Conservation (phyloP, 805 yeast genomes). For the Kuraishia hungarica region DNA sequence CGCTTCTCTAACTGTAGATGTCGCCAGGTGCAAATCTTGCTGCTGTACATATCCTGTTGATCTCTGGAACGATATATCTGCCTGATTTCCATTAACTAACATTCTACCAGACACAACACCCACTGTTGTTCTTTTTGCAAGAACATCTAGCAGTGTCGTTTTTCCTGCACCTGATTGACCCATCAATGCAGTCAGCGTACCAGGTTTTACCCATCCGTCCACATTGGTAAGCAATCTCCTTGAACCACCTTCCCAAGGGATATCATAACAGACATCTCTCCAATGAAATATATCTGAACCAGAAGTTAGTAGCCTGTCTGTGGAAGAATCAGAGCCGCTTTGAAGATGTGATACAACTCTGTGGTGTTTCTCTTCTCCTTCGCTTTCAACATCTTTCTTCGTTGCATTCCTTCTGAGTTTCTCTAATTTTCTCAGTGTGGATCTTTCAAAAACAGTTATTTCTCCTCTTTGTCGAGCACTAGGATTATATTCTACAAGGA, state of each 20-base stretch:
- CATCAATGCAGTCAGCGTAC: constrained; percentile 75
- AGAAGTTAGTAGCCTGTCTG: constrained; percentile 11
- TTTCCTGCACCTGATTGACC: constrained; percentile 88
- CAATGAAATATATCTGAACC: constrained; percentile 50
- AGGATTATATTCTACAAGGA: constrained; percentile 40
- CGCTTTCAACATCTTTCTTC: background rate
- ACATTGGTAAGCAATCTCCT: constrained; percentile 35
- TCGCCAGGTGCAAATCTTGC: constrained; percentile 66
- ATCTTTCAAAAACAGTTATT: constrained; percentile 38
- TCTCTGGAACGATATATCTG: constrained; percentile 62
- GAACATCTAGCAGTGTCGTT: constrained; percentile 65
- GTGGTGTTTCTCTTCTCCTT: background rate
- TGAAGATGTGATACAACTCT: background rate
- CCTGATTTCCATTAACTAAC: constrained; percentile 60
- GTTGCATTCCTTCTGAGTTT: background rate
- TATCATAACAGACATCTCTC: constrained; percentile 56
- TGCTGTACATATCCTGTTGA: constrained; percentile 78
- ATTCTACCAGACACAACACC: constrained; percentile 69
- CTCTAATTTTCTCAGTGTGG: constrained; percentile 14
- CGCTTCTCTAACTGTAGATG: constrained; percentile 69
- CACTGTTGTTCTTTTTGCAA: constrained; percentile 60
- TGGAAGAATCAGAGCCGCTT: constrained; percentile 1
- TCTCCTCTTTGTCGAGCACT: constrained; percentile 55
- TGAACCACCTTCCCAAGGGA: constrained; percentile 42
- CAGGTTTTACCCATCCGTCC: constrained; percentile 73